Percentiles rank a stretch among this genome's conserved stretches.
Conservation (phyloP, 1,139 yeast species). For the Candida sanyaensis region DNA sequence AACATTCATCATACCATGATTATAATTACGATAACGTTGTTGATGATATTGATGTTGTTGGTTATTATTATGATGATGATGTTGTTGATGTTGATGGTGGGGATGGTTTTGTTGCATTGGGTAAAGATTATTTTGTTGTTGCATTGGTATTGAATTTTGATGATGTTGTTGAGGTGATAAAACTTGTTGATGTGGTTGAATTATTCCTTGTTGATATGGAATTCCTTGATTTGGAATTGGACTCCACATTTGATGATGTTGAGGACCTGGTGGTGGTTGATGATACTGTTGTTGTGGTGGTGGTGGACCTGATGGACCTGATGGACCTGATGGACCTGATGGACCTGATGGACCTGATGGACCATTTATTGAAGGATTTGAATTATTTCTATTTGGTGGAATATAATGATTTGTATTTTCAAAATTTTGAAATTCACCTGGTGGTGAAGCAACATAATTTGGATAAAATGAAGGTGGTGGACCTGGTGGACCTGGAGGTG, state of each 20-base stretch:
- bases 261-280: conserved; percentile 1
- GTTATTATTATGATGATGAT: conserved; percentile 10
- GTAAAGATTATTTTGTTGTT: conserved; percentile 2
- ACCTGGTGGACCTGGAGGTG: neutral
- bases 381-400: neutral
- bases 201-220: neutral
- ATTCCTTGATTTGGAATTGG: conserved; percentile 11
- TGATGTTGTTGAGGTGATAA: neutral
- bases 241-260: conserved; percentile 15
- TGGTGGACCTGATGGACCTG: too few species aligned
- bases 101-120: conserved; percentile 10
- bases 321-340: too few species aligned
- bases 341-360: too few species aligned
- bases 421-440: conserved; percentile 12
- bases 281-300: conserved; percentile 7
- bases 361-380: neutral
- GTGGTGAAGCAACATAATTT: conserved; percentile 8
- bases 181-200: neutral
- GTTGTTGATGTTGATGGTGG: conserved; percentile 13
- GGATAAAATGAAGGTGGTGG: conserved; percentile 7
- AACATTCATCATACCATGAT: conserved; percentile 36
- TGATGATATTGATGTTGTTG: conserved; percentile 9
- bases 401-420: conserved; percentile 6
- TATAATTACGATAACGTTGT: conserved; percentile 7
- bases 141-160: conserved; percentile 5